Evolutionary conservation across 2,329 filamentous ascomycete species (phyloP).

Genomic region (Penicillium sp.): DNA sequence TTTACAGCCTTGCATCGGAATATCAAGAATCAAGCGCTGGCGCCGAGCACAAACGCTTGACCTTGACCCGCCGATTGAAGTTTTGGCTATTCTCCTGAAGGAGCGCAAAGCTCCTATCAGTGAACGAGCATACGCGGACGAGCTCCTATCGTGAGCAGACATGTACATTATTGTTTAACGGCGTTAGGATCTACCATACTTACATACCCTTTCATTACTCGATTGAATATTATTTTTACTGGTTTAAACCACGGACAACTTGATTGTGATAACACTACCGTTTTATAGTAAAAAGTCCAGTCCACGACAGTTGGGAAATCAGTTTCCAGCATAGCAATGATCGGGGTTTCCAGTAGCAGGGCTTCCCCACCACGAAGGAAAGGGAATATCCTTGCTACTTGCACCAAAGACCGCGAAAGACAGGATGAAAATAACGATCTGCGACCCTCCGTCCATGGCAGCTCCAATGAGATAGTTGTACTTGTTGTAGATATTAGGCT

Average conservation of each 20-base stretch:
- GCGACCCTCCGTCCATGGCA: slow-evolving; percentile 39
- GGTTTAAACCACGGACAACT: too few relatives aligned
- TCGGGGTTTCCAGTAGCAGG: slow-evolving; percentile 14
- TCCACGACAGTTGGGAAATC: too few relatives aligned
- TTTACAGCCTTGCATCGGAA: slow-evolving; percentile 78
- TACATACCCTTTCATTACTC: not conserved
- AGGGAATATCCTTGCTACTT: slow-evolving; percentile 32
- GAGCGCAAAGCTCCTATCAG: slow-evolving; percentile 48
- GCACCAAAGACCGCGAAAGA: slow-evolving; percentile 45
- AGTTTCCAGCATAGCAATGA: not conserved
- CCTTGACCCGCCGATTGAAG: slow-evolving; percentile 83
- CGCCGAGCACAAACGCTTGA: slow-evolving; percentile 76
- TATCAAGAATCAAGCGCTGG: slow-evolving; percentile 78
- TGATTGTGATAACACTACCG: too few relatives aligned
- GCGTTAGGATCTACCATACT: not conserved
- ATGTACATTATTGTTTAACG: not conserved
- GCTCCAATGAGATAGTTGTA: slow-evolving; percentile 42
- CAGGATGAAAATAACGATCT: slow-evolving; percentile 40
- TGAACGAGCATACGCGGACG: slow-evolving; percentile 64
- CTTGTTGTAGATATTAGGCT: slow-evolving; percentile 36
- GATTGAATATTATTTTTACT: too few relatives aligned
- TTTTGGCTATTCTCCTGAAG: slow-evolving; percentile 76
- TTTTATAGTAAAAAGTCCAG: too few relatives aligned
- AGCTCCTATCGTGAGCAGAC: slow-evolving; percentile 27
- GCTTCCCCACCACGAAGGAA: slow-evolving; percentile 38